phyloP scores from a whole-genome alignment of 768 basidiomycete genomes.

The Holtermanniella nyarrowii region DNA sequence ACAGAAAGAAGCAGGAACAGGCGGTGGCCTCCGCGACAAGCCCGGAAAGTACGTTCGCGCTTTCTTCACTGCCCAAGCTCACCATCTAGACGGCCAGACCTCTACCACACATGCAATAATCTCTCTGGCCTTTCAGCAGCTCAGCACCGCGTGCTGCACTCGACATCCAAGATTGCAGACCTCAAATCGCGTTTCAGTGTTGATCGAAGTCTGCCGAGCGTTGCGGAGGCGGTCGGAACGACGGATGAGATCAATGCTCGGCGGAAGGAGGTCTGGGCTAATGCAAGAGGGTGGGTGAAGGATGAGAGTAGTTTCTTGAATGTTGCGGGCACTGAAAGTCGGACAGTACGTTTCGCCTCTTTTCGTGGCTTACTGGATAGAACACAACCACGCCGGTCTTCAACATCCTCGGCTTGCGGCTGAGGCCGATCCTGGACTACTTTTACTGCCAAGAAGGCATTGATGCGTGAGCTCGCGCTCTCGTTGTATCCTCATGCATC shows the following conservation, averaged over 20 bases:
- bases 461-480: neutral
- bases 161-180: constrained; percentile 40
- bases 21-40: constrained; percentile 86
- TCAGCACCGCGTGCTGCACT: constrained; percentile 63
- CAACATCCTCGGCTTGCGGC: constrained; percentile 61
- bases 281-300: constrained; percentile 57
- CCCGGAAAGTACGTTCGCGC: constrained; percentile 65
- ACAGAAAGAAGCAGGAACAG: constrained; percentile 52
- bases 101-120: constrained; percentile 91
- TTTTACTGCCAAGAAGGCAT: constrained; percentile 54
- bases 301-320: constrained; percentile 49
- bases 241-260: constrained; percentile 31
- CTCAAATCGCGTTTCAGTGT: constrained; percentile 44
- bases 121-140: constrained; percentile 79
- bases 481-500: neutral
- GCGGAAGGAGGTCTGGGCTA: constrained; percentile 48
- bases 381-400: constrained; percentile 75
- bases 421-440: constrained; percentile 57
- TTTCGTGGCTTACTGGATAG: constrained; percentile 39
- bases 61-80: neutral
- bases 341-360: constrained; percentile 38
- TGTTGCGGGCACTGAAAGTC: constrained; percentile 55
- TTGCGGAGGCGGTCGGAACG: neutral
- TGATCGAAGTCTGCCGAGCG: neutral
- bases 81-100: constrained; percentile 61